Percentiles rank a stretch among this genome's conserved stretches.
These are phyloP conservation scores for Lichtheimia ornata DNA, from an alignment of 371 early-diverging fungal genomes.

Conservation along the genomic window DNA sequence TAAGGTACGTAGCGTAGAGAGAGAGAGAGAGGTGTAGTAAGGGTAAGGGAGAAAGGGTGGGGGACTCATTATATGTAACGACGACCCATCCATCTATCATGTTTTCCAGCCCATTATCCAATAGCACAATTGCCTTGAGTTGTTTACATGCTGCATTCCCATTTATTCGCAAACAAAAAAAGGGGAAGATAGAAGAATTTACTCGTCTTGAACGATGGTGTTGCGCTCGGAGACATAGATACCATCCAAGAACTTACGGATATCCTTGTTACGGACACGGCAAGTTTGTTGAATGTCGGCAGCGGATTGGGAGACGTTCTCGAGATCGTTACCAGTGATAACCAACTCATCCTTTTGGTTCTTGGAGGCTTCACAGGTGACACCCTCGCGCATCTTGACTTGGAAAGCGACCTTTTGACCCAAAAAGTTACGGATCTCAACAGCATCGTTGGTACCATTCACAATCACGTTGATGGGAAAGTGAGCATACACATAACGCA, in stretches of 20 bases:
- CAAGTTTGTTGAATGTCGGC: slow-evolving; percentile 81
- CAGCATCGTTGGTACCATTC: slow-evolving; percentile 74
- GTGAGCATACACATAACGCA: slow-evolving; percentile 99
- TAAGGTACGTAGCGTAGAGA: neutral
- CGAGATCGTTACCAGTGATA: slow-evolving; percentile 95
- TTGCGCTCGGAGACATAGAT: slow-evolving; percentile 94
- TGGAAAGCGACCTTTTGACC: slow-evolving; percentile 97
- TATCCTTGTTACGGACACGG: slow-evolving; percentile 90
- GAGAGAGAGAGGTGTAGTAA: too few relatives aligned
- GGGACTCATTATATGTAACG: too few relatives aligned
- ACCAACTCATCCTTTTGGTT: slow-evolving; percentile 97
- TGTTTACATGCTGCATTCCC: too few relatives aligned
- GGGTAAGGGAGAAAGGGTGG: too few relatives aligned
- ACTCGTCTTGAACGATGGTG: slow-evolving; percentile 33
- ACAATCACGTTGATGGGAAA: slow-evolving; percentile 99
- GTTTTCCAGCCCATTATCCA: neutral
- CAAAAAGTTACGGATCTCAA: slow-evolving; percentile 99
- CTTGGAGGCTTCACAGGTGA: slow-evolving; percentile 81
- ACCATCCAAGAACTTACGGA: slow-evolving; percentile 99
- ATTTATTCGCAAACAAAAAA: neutral
- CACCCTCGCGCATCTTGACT: slow-evolving; percentile 93
- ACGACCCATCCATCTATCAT: neutral
- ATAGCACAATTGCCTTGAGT: slow-evolving; percentile 1
- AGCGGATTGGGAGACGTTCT: slow-evolving; percentile 97
- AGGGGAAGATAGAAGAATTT: neutral